Base-by-base conservation (phyloP, 2,329 filamentous ascomycete genomes). In the Fusarium tanahbumbuense region DNA sequence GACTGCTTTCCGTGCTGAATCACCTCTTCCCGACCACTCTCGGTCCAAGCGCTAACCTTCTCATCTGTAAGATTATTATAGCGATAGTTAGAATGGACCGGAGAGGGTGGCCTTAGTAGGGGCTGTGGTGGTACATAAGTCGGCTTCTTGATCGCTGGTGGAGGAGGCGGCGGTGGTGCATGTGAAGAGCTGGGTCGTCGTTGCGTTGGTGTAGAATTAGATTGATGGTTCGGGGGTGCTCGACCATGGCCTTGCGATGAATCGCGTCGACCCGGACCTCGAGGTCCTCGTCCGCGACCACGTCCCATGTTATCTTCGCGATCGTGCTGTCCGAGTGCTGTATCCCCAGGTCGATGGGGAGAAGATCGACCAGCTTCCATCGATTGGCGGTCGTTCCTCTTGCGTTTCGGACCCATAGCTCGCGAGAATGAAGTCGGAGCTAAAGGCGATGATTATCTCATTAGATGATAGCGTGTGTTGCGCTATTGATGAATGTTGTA, bases 41-140 rank as follows among this genome's bases (percentile, higher is more conserved):
- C 83, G 41, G 84, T 81, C 96, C 96, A 98, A 30, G 83, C 81
- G 32, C 84, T 82, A 53, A 96, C 79, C 57, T 87, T 85, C 23
- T 90, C 87, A 67, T 93, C 89, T 7, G 92, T 96, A 48, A 98
- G 80, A 74, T 91, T 89, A 60, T 91, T 87, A 79, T 96, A 98
- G 72, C 87, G 87, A 79, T 92, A 96, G 52, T 81, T 83, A 30
- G 83, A 81, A 49, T 75, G 76, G 37, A 79, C 71, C 10, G 82
- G 78, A 32, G 79, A 76, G 44, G 71, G 76, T 50, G 75, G 76
- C 41, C 73, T 79, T 67, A 55, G 50, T 27, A 60, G 37, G 15
- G 70, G 56, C n/a, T 73, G 76, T n/a, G 73, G 76, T 20, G 71
- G 54, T 4, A 48, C n/a, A 30, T 67, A 67, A 23, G 69, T 49